Conservation (phyloP, 169 alveolate species). For the Babesia sp. region DNA sequence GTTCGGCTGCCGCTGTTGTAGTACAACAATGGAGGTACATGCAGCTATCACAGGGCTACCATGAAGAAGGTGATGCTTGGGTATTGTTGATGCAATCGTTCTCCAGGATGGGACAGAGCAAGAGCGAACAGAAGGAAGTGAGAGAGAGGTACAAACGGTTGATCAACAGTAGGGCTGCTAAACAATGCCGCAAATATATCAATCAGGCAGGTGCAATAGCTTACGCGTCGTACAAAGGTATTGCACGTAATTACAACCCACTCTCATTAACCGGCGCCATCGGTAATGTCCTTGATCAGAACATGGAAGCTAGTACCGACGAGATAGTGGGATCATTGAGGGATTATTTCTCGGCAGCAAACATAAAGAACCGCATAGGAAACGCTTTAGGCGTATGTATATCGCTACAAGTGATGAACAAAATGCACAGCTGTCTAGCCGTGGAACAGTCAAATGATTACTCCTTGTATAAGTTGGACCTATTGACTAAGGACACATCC, state of each 20-base stretch:
- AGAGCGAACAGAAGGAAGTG: conserved; percentile 19
- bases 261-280: conserved; percentile 61
- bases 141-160: conserved; percentile 24
- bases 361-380: conserved; percentile 26
- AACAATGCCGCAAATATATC: conserved; percentile 58
- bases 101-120: conserved; percentile 57
- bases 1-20: conserved; percentile 50
- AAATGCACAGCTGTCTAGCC: conserved; percentile 50
- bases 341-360: conserved; percentile 38
- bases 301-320: conserved; percentile 39
- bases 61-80: conserved; percentile 50
- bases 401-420: conserved; percentile 47
- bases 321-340: conserved; percentile 49
- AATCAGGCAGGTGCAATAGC: conserved; percentile 57
- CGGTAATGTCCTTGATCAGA: conserved; percentile 55
- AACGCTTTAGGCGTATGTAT: conserved; percentile 57
- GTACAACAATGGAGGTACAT: conserved; percentile 59
- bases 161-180: conserved; percentile 55
- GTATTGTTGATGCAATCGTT: conserved; percentile 47
- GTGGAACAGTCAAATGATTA: conserved; percentile 61
- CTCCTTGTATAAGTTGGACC: conserved; percentile 44
- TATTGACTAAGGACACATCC: conserved; percentile 34
- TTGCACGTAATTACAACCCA: conserved; percentile 30
- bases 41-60: conserved; percentile 50
- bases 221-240: conserved; percentile 43